Evolutionary conservation across 768 basidiomycete genomes (phyloP).

Genomic region (Dacryopinax spathularia): DNA sequence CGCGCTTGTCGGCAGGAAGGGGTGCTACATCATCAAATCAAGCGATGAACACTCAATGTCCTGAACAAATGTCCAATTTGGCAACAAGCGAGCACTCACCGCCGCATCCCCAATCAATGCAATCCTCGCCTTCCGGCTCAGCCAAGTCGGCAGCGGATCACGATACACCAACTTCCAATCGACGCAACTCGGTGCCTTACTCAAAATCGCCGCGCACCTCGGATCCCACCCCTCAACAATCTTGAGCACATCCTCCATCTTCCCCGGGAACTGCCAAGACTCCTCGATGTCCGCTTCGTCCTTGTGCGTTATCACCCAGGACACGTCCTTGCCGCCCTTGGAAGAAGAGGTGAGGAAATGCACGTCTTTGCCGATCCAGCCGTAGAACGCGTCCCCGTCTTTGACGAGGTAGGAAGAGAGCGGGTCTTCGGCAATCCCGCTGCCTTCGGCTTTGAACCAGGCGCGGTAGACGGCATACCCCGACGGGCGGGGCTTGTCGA

Average conservation of each 20-base stretch:
- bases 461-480: constrained; percentile 12
- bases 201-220: background rate
- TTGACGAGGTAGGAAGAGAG: background rate
- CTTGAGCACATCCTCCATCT: constrained; percentile 8
- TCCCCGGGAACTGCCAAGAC: constrained; percentile 6
- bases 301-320: constrained; percentile 7
- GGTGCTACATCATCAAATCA: constrained; percentile 3
- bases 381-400: background rate
- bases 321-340: constrained; percentile 7
- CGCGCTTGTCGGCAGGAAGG: constrained; percentile 11
- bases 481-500: constrained; percentile 7
- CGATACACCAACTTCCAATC: constrained; percentile 21
- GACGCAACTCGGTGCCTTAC: constrained; percentile 2
- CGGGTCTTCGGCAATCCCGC: constrained; percentile 5
- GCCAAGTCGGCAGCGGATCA: constrained; percentile 18
- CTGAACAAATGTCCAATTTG: too few species aligned
- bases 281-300: constrained; percentile 10
- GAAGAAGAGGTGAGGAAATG: constrained; percentile 9
- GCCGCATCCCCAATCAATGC: constrained; percentile 21
- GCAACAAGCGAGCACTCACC: background rate
- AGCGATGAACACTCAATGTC: too few species aligned
- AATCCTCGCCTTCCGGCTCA: constrained; percentile 15
- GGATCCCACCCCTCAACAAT: constrained; percentile 9
- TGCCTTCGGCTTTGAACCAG: background rate
- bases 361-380: constrained; percentile 9